Evolutionary conservation across 192 early-diverging fungal genomes (phyloP), one percentile per base, ranked within the genome.

Genomic region (Backusella psychrophila): DNA sequence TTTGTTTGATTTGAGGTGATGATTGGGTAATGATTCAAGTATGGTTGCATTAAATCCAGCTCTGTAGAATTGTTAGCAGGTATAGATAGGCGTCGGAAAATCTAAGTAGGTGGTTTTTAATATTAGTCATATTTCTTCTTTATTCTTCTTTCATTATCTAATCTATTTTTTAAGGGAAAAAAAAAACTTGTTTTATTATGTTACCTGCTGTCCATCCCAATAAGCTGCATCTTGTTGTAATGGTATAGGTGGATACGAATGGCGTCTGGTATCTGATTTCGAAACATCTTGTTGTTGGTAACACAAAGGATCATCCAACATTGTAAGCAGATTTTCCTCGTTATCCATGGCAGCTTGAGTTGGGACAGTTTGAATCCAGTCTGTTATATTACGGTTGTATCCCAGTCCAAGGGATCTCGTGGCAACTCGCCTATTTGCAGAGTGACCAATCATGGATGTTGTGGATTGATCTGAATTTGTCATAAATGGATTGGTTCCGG

Each of bases 341-440:
- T 68, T 68, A 68, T 68, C 7, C 35, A 36, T 36, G 7, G 15
- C 34, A 31, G 70, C 21, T 71, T 23, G 41, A 31, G 15, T 71
- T 31, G 38, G 34, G 12, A 39, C 29, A 33, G 70, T 42, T 26
- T 36, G 26, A 71, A 71, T 71, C 70, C 70, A 71, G 23, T 71
- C 70, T 46, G 26, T 29, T 49, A 71, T 44, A 71, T 71, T 23
- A 23, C 70, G 70, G 42, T 44, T 71, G 29, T 49, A 71, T 33
- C 17, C 66, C 33, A 33, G 33, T 19, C 29, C 35, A 68, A 68
- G 19, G 6, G 66, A 36, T 19, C 35, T 68, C 26, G 70, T 71
- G 26, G 41, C 23, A 29, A 71, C 17, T 29, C 56, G 56, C 56
- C 56, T 63, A 63, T 63, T 63, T 63, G 56, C 29, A 29, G 56